Evolutionary conservation across 2,329 filamentous ascomycete genomes (phyloP).

Genomic region (Lecanicillium sp.): DNA sequence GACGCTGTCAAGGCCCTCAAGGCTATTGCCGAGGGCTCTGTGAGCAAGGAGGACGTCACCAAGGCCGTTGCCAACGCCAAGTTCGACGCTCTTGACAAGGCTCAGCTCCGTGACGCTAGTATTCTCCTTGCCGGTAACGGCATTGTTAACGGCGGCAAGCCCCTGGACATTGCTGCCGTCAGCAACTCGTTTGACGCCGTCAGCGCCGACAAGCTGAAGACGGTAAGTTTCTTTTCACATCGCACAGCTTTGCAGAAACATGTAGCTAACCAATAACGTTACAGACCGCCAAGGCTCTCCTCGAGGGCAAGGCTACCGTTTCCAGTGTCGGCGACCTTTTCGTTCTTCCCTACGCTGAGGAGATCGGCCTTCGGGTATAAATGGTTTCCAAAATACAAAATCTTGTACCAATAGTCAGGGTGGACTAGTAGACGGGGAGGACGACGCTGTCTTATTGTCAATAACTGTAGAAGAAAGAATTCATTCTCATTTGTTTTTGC

Average conservation of each 20-base stretch:
- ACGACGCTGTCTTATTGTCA: conserved; percentile 35
- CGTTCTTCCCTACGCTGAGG: conserved; percentile 85
- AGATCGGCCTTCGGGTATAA: conserved; percentile 93
- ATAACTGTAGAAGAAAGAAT: conserved; percentile 41
- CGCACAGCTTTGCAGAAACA: neutral
- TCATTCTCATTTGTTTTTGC: conserved; percentile 18
- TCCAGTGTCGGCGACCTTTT: conserved; percentile 88
- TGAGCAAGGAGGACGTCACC: conserved; percentile 77
- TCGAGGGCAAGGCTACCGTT: conserved; percentile 84
- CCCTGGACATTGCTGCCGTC: conserved; percentile 76
- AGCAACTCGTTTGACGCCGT: conserved; percentile 76
- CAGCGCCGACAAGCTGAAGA: conserved; percentile 76
- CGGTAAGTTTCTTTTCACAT: conserved; percentile 52
- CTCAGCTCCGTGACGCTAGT: conserved; percentile 70
- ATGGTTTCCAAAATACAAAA: conserved; percentile 30
- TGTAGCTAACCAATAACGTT: conserved; percentile 22
- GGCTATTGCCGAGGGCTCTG: conserved; percentile 67
- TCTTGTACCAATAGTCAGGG: conserved; percentile 39
- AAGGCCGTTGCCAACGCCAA: conserved; percentile 93
- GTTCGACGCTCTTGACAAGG: conserved; percentile 80
- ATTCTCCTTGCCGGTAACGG: conserved; percentile 80
- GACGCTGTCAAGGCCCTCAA: conserved; percentile 77
- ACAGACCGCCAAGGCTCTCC: conserved; percentile 79
- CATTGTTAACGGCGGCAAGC: conserved; percentile 72
- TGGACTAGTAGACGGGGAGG: conserved; percentile 34